A percentile compares a stretch with the other conserved stretches of the same genome.
Conservation (phyloP, 1,284 basidiomycete species). For the Rhodotorula sp. region DNA sequence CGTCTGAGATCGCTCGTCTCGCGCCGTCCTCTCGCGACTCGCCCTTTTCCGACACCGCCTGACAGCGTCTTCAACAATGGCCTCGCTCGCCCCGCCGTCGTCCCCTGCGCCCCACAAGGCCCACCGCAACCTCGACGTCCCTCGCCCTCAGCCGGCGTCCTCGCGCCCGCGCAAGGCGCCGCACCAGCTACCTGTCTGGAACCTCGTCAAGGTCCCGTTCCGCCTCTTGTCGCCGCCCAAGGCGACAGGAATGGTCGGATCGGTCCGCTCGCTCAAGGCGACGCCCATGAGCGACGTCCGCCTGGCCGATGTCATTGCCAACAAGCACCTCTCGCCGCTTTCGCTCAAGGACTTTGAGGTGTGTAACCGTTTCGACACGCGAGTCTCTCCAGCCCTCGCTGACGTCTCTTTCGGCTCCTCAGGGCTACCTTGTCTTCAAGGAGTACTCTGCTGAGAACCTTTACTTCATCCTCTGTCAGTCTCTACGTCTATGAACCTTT, state of each 20-base stretch:
- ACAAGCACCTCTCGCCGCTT: slow-evolving; percentile 39
- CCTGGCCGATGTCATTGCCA: slow-evolving; percentile 38
- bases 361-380: not conserved
- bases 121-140: slow-evolving; percentile 9
- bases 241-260: slow-evolving; percentile 38
- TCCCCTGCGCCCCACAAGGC: not conserved
- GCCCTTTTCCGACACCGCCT: not conserved
- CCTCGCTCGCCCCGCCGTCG: slow-evolving; percentile 23
- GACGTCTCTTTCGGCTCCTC: not conserved
- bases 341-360: slow-evolving; percentile 41
- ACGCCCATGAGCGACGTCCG: slow-evolving; percentile 36
- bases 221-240: slow-evolving; percentile 35
- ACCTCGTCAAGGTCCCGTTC: slow-evolving; percentile 34
- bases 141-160: slow-evolving; percentile 17
- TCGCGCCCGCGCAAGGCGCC: slow-evolving; percentile 15
- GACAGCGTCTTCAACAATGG: slow-evolving; percentile 4
- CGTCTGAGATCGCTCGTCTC: not conserved
- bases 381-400: not conserved
- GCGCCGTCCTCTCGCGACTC: not conserved
- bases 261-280: slow-evolving; percentile 29
- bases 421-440: slow-evolving; percentile 40
- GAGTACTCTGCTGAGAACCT: slow-evolving; percentile 40
- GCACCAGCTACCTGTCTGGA: slow-evolving; percentile 22
- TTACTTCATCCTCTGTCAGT: slow-evolving; percentile 39
- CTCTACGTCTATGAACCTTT: not conserved